Base-by-base conservation (phyloP, 139 green algal species). In the Eudorina sp. region DNA sequence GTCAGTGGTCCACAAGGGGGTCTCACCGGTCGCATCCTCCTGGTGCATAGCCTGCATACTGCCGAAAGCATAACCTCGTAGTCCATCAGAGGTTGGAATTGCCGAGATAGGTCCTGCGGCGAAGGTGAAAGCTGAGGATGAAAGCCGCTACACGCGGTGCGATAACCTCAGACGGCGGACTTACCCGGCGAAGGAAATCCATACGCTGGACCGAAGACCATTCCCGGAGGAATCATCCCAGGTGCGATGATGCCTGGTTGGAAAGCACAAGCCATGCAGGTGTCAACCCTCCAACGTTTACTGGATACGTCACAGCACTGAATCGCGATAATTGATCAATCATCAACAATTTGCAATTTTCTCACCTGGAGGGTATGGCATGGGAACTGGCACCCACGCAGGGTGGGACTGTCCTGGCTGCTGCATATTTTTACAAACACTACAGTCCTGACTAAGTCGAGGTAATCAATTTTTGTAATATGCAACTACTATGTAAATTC, bases 221-320 rank as follows among this genome's bases (percentile, higher is more conserved):
- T 78, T 41, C 81, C 81, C 3, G 64, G 64, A 7, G 81, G 40
- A 4, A 87, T 78, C 64, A 87, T 79, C 2, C 81, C 81, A 38
- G 81, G 81, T 7, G 62, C 81, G 13, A 87, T 87, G 40, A 87
- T 87, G 21, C 81, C 81, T 87, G 64, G 23, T n/a, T n/a, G n/a
- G 70, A 19, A 79, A 19, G 18, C 23, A 40, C 13, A 41, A 79
- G 70, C 38, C 70, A 79, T 58, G 70, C 18, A 29, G 14, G 31
- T 75, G 66, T 46, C 36, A 75, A 48, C 23, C 66, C 66, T 75
- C 66, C 66, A 75, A 75, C 66, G 14, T 19, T 55, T n/a, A n/a
- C n/a, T n/a, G n/a, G n/a, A n/a, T n/a, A n/a, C n/a, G n/a, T n/a
- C n/a, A n/a, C n/a, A n/a, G n/a, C n/a, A n/a, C n/a, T n/a, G n/a